Conservation (phyloP, 2,329 filamentous ascomycete species). For the Aspergillus oerlinghausenensis region DNA sequence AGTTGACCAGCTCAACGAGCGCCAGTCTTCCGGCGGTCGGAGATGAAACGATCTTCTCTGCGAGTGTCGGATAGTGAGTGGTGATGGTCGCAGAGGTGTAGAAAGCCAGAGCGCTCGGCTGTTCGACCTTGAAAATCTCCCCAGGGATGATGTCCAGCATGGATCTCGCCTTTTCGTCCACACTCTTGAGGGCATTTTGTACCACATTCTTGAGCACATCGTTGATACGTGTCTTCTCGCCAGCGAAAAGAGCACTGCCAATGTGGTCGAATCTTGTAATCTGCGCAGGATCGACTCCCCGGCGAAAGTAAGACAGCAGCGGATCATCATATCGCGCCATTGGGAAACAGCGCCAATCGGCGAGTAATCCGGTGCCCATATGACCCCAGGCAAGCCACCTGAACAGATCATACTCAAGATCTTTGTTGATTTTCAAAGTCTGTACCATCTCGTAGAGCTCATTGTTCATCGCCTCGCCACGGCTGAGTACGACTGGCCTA, state of each 20-base stretch:
- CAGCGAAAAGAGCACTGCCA: conserved; percentile 67
- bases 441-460: conserved; percentile 71
- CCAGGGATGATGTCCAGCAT: conserved; percentile 59
- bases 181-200: conserved; percentile 48
- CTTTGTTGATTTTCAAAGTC: conserved; percentile 51
- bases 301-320: conserved; percentile 66
- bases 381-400: conserved; percentile 90
- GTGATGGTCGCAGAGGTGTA: conserved; percentile 64
- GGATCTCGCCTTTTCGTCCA: conserved; percentile 54
- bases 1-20: conserved; percentile 72
- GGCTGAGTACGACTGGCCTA: conserved; percentile 72
- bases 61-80: conserved; percentile 63
- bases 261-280: conserved; percentile 68
- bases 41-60: conserved; percentile 55
- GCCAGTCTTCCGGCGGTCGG: conserved; percentile 58
- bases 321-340: conserved; percentile 73
- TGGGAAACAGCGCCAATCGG: conserved; percentile 74
- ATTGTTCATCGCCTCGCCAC: conserved; percentile 77
- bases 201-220: conserved; percentile 35
- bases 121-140: conserved; percentile 62
- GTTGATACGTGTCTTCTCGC: conserved; percentile 60
- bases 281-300: conserved; percentile 68
- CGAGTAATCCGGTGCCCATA: conserved; percentile 78
- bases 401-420: conserved; percentile 66
- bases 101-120: conserved; percentile 67